Conservation (phyloP, 345 rosid genomes). For the Reutealis trisperma region DNA sequence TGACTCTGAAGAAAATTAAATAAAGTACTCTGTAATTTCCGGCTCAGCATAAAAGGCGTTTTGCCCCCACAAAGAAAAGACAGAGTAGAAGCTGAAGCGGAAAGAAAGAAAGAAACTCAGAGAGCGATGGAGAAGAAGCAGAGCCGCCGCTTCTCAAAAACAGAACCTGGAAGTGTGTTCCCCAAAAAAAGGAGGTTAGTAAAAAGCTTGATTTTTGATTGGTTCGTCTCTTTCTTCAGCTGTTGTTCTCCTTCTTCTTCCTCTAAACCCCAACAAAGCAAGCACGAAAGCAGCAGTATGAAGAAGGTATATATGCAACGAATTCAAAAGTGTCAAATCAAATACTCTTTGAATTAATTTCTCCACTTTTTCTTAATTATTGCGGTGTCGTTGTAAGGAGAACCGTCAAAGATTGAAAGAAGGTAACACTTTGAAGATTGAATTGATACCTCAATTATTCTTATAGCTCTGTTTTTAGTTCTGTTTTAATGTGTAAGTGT, state of each 20-base stretch:
- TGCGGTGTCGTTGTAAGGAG: too few relatives aligned
- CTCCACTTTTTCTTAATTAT: neutral
- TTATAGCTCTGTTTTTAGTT: too few relatives aligned
- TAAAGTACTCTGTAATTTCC: too few relatives aligned
- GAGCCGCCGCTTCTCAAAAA: neutral
- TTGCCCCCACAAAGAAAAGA: too few relatives aligned
- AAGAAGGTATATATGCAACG: neutral
- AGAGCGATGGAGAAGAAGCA: slow-evolving; percentile 5
- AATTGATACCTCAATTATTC: too few relatives aligned
- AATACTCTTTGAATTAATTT: neutral
- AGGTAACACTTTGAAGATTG: too few relatives aligned
- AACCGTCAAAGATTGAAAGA: too few relatives aligned
- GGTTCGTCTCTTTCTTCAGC: neutral
- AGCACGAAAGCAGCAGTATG: neutral
- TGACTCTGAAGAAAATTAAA: too few relatives aligned
- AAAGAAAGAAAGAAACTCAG: neutral
- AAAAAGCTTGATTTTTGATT: slow-evolving; percentile 6
- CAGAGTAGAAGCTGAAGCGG: neutral
- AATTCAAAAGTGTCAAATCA: neutral
- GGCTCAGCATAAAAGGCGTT: too few relatives aligned
- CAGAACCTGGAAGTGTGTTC: neutral
- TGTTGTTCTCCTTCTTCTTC: neutral
- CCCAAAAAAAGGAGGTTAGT: slow-evolving; percentile 3
- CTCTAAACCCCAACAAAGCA: neutral
- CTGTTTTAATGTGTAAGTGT: too few relatives aligned